Percentiles rank a stretch among this genome's conserved stretches.
phyloP scores from a whole-genome alignment of 495 filamentous ascomycete species.

The Parmelia sp. region DNA sequence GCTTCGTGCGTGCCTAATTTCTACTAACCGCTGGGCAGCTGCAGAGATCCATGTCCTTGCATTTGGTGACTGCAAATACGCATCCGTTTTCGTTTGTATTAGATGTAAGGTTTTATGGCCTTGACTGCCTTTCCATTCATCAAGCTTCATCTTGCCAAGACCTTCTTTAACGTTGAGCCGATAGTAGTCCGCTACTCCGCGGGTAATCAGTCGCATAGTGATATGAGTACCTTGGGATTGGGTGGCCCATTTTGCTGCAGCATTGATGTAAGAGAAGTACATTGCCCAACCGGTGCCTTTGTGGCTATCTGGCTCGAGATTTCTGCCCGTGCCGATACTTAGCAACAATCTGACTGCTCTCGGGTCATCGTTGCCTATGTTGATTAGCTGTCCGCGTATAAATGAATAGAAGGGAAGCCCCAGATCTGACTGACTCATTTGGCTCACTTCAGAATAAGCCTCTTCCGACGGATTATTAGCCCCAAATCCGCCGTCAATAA shows the following conservation, averaged over 20 bases:
- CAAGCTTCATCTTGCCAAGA: constrained; percentile 22
- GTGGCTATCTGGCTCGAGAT: constrained; percentile 1
- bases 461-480: constrained; percentile 31
- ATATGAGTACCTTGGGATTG: constrained; percentile 17
- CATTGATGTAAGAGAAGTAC: constrained; percentile 7
- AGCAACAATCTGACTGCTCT: constrained; percentile 20
- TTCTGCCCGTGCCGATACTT: constrained; percentile 30
- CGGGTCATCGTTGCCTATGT: constrained; percentile 6
- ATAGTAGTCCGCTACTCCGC: not conserved
- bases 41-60: not conserved
- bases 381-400: no score
- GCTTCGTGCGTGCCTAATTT: not conserved
- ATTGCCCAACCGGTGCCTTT: not conserved
- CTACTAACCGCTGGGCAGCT: constrained; percentile 6
- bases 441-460: constrained; percentile 20
- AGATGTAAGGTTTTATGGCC: constrained; percentile 2
- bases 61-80: not conserved
- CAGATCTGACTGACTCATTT: constrained; percentile 3
- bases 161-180: constrained; percentile 21
- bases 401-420: no score
- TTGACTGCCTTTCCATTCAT: constrained; percentile 16
- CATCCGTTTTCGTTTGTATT: constrained; percentile 11
- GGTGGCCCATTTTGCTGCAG: constrained; percentile 16
- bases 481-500: constrained; percentile 27
- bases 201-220: not conserved